Percentiles rank a stretch among this genome's conserved stretches.
Conservation (phyloP, 192 early-diverging fungal genomes). For the Spizellomyces punctatus region DNA sequence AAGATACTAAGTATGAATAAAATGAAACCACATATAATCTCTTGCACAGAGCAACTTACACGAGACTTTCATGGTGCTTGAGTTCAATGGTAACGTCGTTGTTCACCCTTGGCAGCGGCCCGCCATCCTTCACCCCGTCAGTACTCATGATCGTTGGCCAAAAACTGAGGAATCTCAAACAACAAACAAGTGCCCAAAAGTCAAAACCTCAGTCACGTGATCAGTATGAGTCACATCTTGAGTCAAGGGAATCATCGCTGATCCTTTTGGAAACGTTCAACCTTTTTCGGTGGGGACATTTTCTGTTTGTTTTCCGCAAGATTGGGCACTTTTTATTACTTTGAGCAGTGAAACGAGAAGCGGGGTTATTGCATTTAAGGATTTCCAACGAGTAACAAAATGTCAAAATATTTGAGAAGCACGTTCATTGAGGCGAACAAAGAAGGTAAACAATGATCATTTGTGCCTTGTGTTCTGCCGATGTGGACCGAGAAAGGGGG, state of each 20-base stretch:
- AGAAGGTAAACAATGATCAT: conserved; percentile 5
- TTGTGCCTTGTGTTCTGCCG: too few species aligned
- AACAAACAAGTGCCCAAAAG: not conserved
- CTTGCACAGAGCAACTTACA: conserved; percentile 17
- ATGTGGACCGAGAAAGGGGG: too few species aligned
- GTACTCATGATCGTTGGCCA: not conserved
- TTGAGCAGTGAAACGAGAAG: too few species aligned
- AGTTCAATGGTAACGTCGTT: conserved; percentile 37
- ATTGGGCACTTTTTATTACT: too few species aligned
- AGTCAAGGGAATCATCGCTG: not conserved
- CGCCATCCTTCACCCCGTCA: not conserved
- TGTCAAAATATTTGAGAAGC: conserved; percentile 18
- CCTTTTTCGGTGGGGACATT: too few species aligned
- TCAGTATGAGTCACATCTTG: not conserved
- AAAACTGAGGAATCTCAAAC: not conserved
- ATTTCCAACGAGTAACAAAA: not conserved
- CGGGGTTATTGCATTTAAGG: too few species aligned
- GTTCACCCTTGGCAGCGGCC: not conserved
- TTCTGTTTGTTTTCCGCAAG: too few species aligned
- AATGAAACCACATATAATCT: not conserved
- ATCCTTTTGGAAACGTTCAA: not conserved
- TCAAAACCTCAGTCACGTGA: not conserved
- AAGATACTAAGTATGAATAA: not conserved
- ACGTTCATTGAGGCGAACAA: conserved; percentile 13
- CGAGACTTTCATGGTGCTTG: conserved; percentile 36